Percentiles rank a stretch among this genome's conserved stretches.
Conservation (phyloP, 371 early-diverging fungal genomes). For the Dinochytrium kinnereticum region DNA sequence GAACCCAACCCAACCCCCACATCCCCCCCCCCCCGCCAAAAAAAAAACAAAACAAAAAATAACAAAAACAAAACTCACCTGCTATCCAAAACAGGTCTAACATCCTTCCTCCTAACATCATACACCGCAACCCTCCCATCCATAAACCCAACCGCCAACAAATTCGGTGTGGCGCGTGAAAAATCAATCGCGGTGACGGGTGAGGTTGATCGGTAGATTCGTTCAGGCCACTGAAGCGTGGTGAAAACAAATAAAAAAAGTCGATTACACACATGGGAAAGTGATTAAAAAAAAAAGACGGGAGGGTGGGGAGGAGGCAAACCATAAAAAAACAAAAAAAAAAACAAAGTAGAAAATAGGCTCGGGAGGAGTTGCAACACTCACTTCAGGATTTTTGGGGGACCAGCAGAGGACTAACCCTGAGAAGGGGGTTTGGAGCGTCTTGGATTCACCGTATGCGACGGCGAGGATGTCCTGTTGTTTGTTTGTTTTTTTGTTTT, state of each 20-base stretch:
- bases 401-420: slow-evolving; percentile 63
- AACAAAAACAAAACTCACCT: no score
- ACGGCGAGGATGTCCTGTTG: slow-evolving; percentile 55
- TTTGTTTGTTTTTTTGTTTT: neutral
- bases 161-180: slow-evolving; percentile 48
- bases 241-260: no score
- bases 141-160: slow-evolving; percentile 55
- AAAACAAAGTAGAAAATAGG: no score
- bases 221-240: slow-evolving; percentile 61
- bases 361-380: no score
- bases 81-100: slow-evolving; percentile 45
- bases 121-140: slow-evolving; percentile 57
- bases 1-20: no score
- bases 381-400: slow-evolving; percentile 57
- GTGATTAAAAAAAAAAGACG: neutral
- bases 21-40: no score
- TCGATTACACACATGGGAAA: neutral
- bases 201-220: slow-evolving; percentile 47
- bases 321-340: no score
- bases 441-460: slow-evolving; percentile 50
- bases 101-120: slow-evolving; percentile 49
- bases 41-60: no score
- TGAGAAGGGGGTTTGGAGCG: slow-evolving; percentile 11
- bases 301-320: no score
- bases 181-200: slow-evolving; percentile 57